phyloP scores from a whole-genome alignment of 768 basidiomycete species.

The Amanita exitialis region DNA sequence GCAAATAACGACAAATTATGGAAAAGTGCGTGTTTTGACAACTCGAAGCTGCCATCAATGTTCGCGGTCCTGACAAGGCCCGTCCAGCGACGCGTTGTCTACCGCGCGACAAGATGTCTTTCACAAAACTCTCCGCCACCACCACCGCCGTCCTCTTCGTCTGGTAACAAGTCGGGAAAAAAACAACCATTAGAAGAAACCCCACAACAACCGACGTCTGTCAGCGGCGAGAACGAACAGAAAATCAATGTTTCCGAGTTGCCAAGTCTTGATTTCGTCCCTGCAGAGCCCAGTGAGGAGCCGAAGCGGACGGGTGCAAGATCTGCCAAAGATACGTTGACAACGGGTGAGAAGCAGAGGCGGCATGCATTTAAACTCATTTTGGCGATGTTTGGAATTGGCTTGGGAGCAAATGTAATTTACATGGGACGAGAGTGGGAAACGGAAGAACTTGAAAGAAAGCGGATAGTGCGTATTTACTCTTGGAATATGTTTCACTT shows the following conservation, averaged over 20 bases:
- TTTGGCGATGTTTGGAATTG: slow-evolving; percentile 43
- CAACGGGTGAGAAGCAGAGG: slow-evolving; percentile 67
- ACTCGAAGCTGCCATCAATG: slow-evolving; percentile 7
- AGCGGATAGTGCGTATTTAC: slow-evolving; percentile 44
- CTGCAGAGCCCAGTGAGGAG: slow-evolving; percentile 30
- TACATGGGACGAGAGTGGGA: slow-evolving; percentile 79
- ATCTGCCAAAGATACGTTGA: slow-evolving; percentile 70
- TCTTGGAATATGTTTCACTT: neutral
- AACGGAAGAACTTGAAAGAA: slow-evolving; percentile 53
- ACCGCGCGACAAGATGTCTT: slow-evolving; percentile 24
- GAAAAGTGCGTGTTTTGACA: neutral
- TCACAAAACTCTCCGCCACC: slow-evolving; percentile 19
- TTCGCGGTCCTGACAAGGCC: slow-evolving; percentile 22
- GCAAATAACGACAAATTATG: neutral
- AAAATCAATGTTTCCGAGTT: slow-evolving; percentile 12
- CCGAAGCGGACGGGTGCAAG: slow-evolving; percentile 60
- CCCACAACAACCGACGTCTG: neutral
- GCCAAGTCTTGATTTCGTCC: slow-evolving; percentile 59
- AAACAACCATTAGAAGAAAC: neutral
- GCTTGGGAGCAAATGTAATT: slow-evolving; percentile 43
- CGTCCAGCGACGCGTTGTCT: slow-evolving; percentile 21
- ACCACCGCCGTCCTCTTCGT: slow-evolving; percentile 11
- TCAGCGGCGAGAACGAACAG: neutral
- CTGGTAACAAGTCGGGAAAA: neutral
- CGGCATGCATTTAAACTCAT: slow-evolving; percentile 44